Evolutionary conservation across 1,284 basidiomycete species (phyloP), one percentile per base, ranked within the genome.

Genomic region (Ustilago curta): DNA sequence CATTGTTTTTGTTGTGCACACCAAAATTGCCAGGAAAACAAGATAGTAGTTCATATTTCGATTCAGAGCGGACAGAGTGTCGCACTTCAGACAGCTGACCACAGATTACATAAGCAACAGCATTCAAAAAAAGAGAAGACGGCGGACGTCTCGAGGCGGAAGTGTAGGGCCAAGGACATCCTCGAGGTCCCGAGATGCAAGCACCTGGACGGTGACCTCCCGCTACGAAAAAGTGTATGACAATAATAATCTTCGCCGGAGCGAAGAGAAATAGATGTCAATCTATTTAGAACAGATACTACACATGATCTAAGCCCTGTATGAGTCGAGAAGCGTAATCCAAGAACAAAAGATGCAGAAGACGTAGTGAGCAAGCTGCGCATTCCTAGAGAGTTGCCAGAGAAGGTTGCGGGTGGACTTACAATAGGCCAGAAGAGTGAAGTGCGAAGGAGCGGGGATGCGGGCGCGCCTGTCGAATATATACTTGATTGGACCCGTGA

Each of bases 211-310:
- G 53, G 64, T 61, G 59, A 63, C 53, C 64, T 66, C 71, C 65
- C 67, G 71, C 63, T 39, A 67, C 42, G 57, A 75, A 78, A 78
- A 78, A 71, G 72, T 71, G 59, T 59, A 66, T 71, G 68, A 78
- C 65, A 69, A 72, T 29, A 69, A 69, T 57, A 60, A 55, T 68
- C 64, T 59, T 58, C 64, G 66, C 71, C 69, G 76, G 72, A 78
- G 76, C 59, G 57, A 61, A 58, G 59, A 66, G 44, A 78, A 75
- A 78, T 76, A 76, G 73, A 71, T 70, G 68, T 75, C 72, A 78
- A 78, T 71, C 72, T 78, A 75, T 74, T 75, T 69, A 78, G 76
- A 78, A 78, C 76, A 78, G 76, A 78, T 78, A 78, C 76, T 78
- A 78, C 76, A 78, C 76, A 72, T 78, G 76, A 78, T 78, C 76